Base-by-base conservation (phyloP, 2,329 filamentous ascomycete species). In the Apiospora malaysiana region DNA sequence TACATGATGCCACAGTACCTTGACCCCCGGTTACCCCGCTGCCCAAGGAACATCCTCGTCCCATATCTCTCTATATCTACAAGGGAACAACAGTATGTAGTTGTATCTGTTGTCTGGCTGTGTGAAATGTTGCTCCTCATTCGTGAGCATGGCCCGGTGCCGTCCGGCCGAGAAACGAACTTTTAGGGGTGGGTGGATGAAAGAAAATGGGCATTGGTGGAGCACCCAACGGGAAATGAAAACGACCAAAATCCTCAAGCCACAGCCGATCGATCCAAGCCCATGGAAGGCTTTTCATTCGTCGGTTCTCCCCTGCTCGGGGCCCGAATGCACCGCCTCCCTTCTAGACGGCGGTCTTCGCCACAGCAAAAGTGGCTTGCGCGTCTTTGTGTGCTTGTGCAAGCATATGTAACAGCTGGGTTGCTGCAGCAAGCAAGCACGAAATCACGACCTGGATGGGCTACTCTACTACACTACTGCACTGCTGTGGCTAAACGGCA, bases 401-500 rank as follows among this genome's bases (percentile, higher is more conserved):
- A n/a, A n/a, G n/a, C n/a, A n/a, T n/a, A n/a, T n/a, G n/a, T n/a
- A n/a, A n/a, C n/a, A n/a, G n/a, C n/a, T 16, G 56, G 56, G 27
- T 21, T 37, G 56, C 51, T 21, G 27, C 51, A 27, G 2, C 14
- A 2, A 0, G 12, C 25, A 56, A 27, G 2, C 32, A 32, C 32
- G 32, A 32, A 32, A 32, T 32, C 3, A 32, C 32, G 32, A 32
- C n/a, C n/a, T n/a, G 6, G 32, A 32, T 6, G 32, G 32, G 32
- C 32, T 32, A 32, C 32, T 4, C 32, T 6, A 32, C n/a, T n/a
- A n/a, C n/a, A 32, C 47, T 3, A 25, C n/a, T n/a, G 7, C 10
- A 56, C 51, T 8, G 14, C 18, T 63, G 56, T 63, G 56, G 56
- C 56, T 63, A 63, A 63, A 63, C 56, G 56, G 56, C 56, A 63